These are phyloP conservation scores for Termitomyces sp. DNA, from an alignment of 768 basidiomycete genomes.

Conservation along the genomic window DNA sequence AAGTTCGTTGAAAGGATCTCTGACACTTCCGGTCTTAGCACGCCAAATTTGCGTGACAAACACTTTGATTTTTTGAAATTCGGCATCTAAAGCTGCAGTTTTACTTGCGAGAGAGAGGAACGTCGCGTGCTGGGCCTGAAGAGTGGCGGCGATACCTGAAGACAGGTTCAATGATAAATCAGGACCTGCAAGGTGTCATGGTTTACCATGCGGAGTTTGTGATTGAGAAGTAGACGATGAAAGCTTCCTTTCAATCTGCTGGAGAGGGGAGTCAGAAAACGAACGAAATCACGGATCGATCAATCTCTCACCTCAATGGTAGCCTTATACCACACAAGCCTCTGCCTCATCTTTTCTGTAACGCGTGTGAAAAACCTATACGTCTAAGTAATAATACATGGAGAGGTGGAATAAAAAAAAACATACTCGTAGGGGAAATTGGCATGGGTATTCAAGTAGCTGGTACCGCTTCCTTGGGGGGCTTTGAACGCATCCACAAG, in stretches of 20 bases:
- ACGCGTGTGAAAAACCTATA: conserved; percentile 68
- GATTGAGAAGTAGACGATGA: conserved; percentile 58
- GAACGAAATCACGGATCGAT: background rate
- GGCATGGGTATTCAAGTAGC: conserved; percentile 72
- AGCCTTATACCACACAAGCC: conserved; percentile 71
- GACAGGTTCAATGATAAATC: background rate
- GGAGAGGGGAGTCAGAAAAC: background rate
- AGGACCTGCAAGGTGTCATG: background rate
- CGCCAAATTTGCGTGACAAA: conserved; percentile 78
- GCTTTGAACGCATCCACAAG: conserved; percentile 77
- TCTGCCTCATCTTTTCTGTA: conserved; percentile 65
- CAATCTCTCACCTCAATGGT: conserved; percentile 62
- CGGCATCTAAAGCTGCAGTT: conserved; percentile 67
- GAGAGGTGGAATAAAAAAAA: background rate
- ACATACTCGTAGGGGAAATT: conserved; percentile 77
- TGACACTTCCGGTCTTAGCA: conserved; percentile 71
- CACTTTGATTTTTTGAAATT: conserved; percentile 71
- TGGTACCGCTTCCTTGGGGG: conserved; percentile 58
- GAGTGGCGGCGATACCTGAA: conserved; percentile 60
- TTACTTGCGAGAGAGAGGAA: conserved; percentile 75
- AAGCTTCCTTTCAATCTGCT: conserved; percentile 85
- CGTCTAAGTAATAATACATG: conserved; percentile 3
- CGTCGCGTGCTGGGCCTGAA: conserved; percentile 75
- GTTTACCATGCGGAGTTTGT: conserved; percentile 72
- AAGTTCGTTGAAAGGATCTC: conserved; percentile 70